A percentile compares a stretch with the other conserved stretches of the same genome.
Conservation (phyloP, 768 basidiomycete species). For the Cubamyces sp. region DNA sequence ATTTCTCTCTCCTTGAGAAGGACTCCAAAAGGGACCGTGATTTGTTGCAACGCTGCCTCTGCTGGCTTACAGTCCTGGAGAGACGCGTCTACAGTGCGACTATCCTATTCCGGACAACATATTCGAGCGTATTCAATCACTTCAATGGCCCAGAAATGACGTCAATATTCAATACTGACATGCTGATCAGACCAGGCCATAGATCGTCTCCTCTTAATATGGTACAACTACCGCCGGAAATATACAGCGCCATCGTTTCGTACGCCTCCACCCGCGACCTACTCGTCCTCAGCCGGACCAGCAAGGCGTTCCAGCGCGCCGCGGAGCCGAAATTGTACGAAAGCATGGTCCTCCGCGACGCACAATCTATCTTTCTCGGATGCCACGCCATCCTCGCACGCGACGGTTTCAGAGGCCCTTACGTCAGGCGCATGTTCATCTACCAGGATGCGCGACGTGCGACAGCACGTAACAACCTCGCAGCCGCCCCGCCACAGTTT, state of each 20-base stretch:
- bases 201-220: background rate
- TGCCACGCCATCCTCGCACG: slow-evolving; percentile 43
- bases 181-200: background rate
- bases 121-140: too few relatives aligned
- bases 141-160: background rate
- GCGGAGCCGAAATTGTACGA: slow-evolving; percentile 54
- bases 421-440: slow-evolving; percentile 50
- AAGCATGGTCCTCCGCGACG: slow-evolving; percentile 43
- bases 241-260: slow-evolving; percentile 46
- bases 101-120: too few relatives aligned
- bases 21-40: too few relatives aligned
- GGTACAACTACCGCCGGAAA: slow-evolving; percentile 43
- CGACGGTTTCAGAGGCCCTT: slow-evolving; percentile 40
- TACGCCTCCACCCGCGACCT: slow-evolving; percentile 44
- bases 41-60: too few relatives aligned
- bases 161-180: background rate
- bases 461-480: slow-evolving; percentile 19
- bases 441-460: slow-evolving; percentile 38
- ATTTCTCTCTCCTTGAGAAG: too few relatives aligned
- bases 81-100: too few relatives aligned
- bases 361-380: slow-evolving; percentile 40
- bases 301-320: slow-evolving; percentile 49
- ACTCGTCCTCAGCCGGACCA: slow-evolving; percentile 47
- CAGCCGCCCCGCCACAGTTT: slow-evolving; percentile 38
- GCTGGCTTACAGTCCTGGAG: too few relatives aligned